Percentiles rank a stretch among this genome's conserved stretches.
Conservation (phyloP, 768 basidiomycete species). For the Russula abietina region DNA sequence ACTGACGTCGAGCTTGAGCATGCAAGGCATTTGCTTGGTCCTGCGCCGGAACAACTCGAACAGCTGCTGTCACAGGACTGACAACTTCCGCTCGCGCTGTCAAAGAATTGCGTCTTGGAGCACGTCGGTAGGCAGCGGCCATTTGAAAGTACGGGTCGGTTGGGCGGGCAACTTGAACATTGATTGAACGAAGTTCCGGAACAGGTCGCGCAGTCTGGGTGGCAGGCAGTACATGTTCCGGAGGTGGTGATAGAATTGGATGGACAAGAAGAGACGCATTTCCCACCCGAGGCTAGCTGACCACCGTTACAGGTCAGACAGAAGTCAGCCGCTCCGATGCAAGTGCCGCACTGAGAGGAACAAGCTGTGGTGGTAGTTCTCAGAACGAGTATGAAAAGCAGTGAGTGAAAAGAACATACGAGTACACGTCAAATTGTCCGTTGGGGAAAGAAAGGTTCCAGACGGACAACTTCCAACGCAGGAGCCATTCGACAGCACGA, state of each 20-base stretch:
- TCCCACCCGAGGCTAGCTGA: constrained; percentile 63
- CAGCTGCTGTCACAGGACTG: constrained; percentile 70
- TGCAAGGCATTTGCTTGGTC: constrained; percentile 62
- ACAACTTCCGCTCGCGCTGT: constrained; percentile 56
- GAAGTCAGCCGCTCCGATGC: constrained; percentile 57
- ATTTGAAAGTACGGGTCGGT: constrained; percentile 63
- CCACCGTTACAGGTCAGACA: constrained; percentile 71
- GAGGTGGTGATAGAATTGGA: constrained; percentile 61
- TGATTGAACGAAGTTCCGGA: constrained; percentile 72
- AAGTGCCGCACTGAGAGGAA: constrained; percentile 67
- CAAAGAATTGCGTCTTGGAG: constrained; percentile 65
- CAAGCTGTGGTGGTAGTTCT: constrained; percentile 42
- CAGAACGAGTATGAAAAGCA: constrained; percentile 15
- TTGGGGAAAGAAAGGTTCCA: constrained; percentile 64
- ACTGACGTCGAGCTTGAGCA: constrained; percentile 62
- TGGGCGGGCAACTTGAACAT: constrained; percentile 64
- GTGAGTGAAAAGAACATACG: constrained; percentile 41
- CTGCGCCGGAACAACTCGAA: constrained; percentile 68
- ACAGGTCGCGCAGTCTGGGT: constrained; percentile 82
- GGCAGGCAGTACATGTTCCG: constrained; percentile 67
- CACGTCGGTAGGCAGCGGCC: constrained; percentile 80
- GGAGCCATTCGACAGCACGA: constrained; percentile 59
- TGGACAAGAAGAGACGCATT: constrained; percentile 73
- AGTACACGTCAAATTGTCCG: constrained; percentile 71
- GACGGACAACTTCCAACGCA: constrained; percentile 69